Evolutionary conservation across 176 grass and related monocot genomes (phyloP).

Genomic region (Poa pratensis): DNA sequence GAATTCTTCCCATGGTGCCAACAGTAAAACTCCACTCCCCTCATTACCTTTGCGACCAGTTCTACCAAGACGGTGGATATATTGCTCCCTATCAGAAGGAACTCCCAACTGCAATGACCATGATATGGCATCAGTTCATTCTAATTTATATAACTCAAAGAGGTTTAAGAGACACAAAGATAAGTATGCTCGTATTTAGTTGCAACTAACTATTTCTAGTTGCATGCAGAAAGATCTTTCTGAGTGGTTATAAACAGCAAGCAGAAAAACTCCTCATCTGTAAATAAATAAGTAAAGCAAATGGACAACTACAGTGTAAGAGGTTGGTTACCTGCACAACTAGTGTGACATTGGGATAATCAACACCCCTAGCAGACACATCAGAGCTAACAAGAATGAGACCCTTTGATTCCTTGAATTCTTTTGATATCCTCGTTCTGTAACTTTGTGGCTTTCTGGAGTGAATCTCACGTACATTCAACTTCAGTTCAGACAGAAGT

Average conservation of each 20-base stretch:
- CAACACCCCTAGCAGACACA: conserved; percentile 90
- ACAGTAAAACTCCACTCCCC: conserved; percentile 75
- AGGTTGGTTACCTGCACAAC: conserved; percentile 82
- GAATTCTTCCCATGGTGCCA: conserved; percentile 91
- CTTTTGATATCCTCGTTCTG: conserved; percentile 96
- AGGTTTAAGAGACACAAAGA: conserved; percentile 15
- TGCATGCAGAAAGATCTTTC: neutral
- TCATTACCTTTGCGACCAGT: conserved; percentile 93
- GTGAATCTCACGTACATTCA: conserved; percentile 94
- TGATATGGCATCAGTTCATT: conserved; percentile 24
- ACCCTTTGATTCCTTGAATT: conserved; percentile 96
- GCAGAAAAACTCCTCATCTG: neutral
- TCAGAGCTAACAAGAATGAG: conserved; percentile 98
- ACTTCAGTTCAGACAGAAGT: conserved; percentile 77
- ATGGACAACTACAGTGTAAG: neutral
- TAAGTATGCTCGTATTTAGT: conserved; percentile 1
- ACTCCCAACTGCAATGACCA: conserved; percentile 70
- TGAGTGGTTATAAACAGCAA: conserved; percentile 10
- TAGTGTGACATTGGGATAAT: conserved; percentile 98
- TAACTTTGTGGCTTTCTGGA: conserved; percentile 94
- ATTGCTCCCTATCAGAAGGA: conserved; percentile 89
- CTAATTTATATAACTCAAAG: conserved; percentile 10
- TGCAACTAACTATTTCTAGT: conserved; percentile 11
- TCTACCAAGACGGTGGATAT: conserved; percentile 99
- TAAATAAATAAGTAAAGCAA: conserved; percentile 26